Conservation (phyloP, 78 protist genomes). For the Fonticula alba region DNA sequence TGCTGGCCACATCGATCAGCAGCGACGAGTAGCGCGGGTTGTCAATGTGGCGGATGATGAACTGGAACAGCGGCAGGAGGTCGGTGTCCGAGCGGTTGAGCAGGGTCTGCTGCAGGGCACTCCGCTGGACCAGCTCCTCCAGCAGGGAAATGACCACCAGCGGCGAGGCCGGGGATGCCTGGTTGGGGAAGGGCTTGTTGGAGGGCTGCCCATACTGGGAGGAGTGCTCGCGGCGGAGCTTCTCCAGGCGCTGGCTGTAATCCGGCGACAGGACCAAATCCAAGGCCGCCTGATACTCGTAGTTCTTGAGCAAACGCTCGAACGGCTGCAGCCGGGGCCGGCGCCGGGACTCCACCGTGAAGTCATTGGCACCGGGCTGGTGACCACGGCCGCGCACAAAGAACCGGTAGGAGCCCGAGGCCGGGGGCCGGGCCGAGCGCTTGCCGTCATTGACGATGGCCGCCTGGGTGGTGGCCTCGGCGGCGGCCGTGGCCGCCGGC, state of each 20-base stretch:
- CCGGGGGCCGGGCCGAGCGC: neutral
- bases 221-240: neutral
- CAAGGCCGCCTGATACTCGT: slow-evolving; percentile 21
- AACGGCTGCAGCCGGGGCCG: neutral
- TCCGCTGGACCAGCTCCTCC: slow-evolving; percentile 20
- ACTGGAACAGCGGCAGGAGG: slow-evolving; percentile 24
- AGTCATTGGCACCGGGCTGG: neutral
- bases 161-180: neutral
- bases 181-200: neutral
- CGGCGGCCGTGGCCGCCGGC: neutral
- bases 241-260: no score
- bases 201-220: neutral
- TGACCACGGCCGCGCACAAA: neutral
- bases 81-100: slow-evolving; percentile 4
- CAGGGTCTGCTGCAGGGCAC: slow-evolving; percentile 15
- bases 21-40: slow-evolving; percentile 11
- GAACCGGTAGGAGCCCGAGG: slow-evolving; percentile 1
- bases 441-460: neutral
- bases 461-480: neutral
- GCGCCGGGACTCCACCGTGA: neutral
- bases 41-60: slow-evolving; percentile 1
- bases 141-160: slow-evolving; percentile 2
- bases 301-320: slow-evolving; percentile 11
- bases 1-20: slow-evolving; percentile 4
- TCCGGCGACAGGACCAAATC: slow-evolving; percentile 32